A percentile compares a stretch with the other conserved stretches of the same genome.
These are phyloP conservation scores for Sistotremastrum suecicum DNA, from an alignment of 768 basidiomycete genomes.

Conservation along the genomic window DNA sequence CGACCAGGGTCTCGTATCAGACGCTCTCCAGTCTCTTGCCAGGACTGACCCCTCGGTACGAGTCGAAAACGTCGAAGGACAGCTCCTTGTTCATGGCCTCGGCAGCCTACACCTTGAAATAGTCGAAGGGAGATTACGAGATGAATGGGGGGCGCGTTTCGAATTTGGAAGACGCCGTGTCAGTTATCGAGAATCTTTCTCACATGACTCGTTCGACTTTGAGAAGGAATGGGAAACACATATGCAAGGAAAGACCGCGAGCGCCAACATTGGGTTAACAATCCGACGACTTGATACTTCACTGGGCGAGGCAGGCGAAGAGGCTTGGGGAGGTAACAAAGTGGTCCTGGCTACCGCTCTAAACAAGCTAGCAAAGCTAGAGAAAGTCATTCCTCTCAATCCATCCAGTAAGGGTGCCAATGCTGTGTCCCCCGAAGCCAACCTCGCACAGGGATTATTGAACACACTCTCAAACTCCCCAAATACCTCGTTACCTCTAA, in stretches of 20 bases:
- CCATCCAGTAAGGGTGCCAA: conserved; percentile 23
- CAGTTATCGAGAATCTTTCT: conserved; percentile 56
- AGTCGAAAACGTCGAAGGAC: conserved; percentile 67
- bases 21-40: conserved; percentile 52
- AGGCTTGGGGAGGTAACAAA: conserved; percentile 67
- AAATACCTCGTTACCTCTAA: conserved; percentile 59
- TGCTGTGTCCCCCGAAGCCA: conserved; percentile 26
- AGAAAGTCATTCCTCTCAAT: conserved; percentile 31
- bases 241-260: conserved; percentile 38
- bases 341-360: conserved; percentile 35
- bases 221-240: conserved; percentile 48
- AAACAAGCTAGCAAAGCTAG: conserved; percentile 25
- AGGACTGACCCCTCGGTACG: conserved; percentile 90
- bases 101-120: conserved; percentile 86
- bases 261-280: conserved; percentile 38
- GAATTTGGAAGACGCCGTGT: conserved; percentile 68
- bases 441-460: conserved; percentile 54
- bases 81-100: conserved; percentile 70
- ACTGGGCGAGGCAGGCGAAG: conserved; percentile 37
- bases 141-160: conserved; percentile 69
- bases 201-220: conserved; percentile 13
- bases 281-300: conserved; percentile 32
- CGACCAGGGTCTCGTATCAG: conserved; percentile 64
- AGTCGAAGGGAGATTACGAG: conserved; percentile 60
- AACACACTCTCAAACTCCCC: conserved; percentile 67